Evolutionary conservation across 2,329 filamentous ascomycete genomes (phyloP).

Genomic region (Orbilia javanica): DNA sequence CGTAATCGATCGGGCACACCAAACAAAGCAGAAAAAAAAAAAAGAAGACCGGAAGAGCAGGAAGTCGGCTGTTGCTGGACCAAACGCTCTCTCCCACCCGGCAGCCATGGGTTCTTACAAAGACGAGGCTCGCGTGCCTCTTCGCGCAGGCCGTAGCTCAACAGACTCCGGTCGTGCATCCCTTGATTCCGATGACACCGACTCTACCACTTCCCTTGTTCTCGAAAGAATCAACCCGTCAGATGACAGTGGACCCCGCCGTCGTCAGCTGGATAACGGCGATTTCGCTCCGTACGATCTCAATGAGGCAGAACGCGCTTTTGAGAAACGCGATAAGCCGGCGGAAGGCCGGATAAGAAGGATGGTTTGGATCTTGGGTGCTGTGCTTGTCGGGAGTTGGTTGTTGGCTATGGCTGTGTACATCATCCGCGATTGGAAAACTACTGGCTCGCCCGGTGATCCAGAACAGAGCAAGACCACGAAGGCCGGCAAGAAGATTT

Average conservation of each 20-base stretch:
- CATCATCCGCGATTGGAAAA: conserved; percentile 75
- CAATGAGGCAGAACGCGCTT: conserved; percentile 66
- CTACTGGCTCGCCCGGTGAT: conserved; percentile 74
- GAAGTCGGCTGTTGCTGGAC: background rate
- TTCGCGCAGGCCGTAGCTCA: conserved; percentile 44
- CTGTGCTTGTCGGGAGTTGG: conserved; percentile 77
- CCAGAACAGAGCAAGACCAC: conserved; percentile 71
- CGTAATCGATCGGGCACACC: background rate
- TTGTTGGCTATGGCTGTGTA: conserved; percentile 76
- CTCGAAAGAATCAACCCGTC: conserved; percentile 79
- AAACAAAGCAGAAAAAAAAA: background rate
- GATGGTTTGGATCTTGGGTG: conserved; percentile 73
- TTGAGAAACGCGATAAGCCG: conserved; percentile 67
- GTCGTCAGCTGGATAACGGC: conserved; percentile 67
- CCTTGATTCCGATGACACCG: conserved; percentile 76
- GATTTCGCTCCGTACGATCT: conserved; percentile 69
- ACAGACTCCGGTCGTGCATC: conserved; percentile 66
- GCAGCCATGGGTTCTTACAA: conserved; percentile 53
- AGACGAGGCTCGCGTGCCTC: conserved; percentile 57
- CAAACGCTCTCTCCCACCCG: conserved; percentile 20
- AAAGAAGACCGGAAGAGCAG: background rate
- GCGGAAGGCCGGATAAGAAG: conserved; percentile 77
- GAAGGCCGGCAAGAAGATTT: conserved; percentile 75
- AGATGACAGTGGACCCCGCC: conserved; percentile 60
- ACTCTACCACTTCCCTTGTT: conserved; percentile 85